Evolutionary conservation across 2,329 filamentous ascomycete species (phyloP).

Genomic region (Alternaria incomplexa): DNA sequence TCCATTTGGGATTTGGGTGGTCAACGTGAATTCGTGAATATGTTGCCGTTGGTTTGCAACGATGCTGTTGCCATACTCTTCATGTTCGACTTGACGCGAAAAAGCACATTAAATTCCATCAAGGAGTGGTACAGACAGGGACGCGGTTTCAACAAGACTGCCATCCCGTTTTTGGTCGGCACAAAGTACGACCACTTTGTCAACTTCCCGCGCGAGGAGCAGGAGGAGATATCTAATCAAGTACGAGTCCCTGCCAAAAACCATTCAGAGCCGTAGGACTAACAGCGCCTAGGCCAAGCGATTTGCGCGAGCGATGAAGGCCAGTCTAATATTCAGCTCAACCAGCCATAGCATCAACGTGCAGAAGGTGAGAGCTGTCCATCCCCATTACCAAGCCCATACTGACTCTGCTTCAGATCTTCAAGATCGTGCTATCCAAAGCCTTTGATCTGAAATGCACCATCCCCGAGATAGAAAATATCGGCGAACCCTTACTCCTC

Average conservation of each 20-base stretch:
- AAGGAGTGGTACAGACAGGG: constrained; percentile 99
- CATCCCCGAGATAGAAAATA: constrained; percentile 97
- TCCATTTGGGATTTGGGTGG: constrained; percentile 99
- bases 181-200: constrained; percentile 99
- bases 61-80: constrained; percentile 98
- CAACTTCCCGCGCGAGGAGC: constrained; percentile 95
- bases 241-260: constrained; percentile 53
- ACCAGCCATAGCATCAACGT: constrained; percentile 99
- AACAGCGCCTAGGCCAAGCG: constrained; percentile 72
- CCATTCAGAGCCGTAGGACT: neutral
- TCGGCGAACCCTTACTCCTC: constrained; percentile 91
- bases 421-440: constrained; percentile 99
- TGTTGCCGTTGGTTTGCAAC: constrained; percentile 99
- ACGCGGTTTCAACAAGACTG: constrained; percentile 98
- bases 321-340: constrained; percentile 96
- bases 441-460: constrained; percentile 99
- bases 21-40: constrained; percentile 99
- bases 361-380: constrained; percentile 74
- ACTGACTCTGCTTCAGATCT: constrained; percentile 71
- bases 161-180: constrained; percentile 96
- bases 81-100: constrained; percentile 98
- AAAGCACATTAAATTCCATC: constrained; percentile 98
- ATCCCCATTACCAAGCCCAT: neutral
- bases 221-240: constrained; percentile 98
- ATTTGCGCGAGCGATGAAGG: constrained; percentile 98